phyloP scores from a whole-genome alignment of 192 early-diverging fungal genomes.

The Dissophora ornata region DNA sequence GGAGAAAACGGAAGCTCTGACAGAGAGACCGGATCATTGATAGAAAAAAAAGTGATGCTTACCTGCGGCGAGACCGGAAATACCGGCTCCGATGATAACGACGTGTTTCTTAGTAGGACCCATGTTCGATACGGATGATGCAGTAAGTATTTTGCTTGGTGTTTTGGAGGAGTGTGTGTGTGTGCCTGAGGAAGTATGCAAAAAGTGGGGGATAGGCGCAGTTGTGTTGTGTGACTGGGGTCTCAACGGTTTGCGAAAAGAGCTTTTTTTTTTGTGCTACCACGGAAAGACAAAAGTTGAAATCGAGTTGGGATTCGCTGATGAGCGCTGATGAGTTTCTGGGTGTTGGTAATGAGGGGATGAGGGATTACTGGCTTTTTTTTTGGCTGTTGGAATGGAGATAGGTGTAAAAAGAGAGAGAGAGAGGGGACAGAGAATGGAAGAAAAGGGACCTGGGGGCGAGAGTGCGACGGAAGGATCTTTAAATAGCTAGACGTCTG shows the following conservation, averaged over 20 bases:
- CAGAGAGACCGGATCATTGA: no score
- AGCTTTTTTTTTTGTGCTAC: neutral
- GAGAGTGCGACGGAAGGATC: neutral
- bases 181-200: neutral
- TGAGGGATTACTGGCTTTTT: no score
- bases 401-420: neutral
- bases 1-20: neutral
- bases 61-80: constrained; percentile 55
- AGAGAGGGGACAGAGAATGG: constrained; percentile 5
- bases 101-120: constrained; percentile 32
- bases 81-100: constrained; percentile 55
- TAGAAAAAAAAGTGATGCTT: constrained; percentile 12
- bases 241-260: no score
- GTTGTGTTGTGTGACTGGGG: no score
- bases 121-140: constrained; percentile 4
- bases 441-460: neutral
- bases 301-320: neutral
- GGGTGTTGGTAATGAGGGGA: neutral
- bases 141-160: neutral
- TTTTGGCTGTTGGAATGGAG: no score
- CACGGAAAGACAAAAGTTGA: neutral
- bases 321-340: neutral
- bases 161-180: no score
- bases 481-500: constrained; percentile 4
- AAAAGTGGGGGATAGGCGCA: no score